A percentile compares a stretch with the other conserved stretches of the same genome.
phyloP scores from a whole-genome alignment of 352 stramenopile genomes.

The Globisporangium megalacanthum region DNA sequence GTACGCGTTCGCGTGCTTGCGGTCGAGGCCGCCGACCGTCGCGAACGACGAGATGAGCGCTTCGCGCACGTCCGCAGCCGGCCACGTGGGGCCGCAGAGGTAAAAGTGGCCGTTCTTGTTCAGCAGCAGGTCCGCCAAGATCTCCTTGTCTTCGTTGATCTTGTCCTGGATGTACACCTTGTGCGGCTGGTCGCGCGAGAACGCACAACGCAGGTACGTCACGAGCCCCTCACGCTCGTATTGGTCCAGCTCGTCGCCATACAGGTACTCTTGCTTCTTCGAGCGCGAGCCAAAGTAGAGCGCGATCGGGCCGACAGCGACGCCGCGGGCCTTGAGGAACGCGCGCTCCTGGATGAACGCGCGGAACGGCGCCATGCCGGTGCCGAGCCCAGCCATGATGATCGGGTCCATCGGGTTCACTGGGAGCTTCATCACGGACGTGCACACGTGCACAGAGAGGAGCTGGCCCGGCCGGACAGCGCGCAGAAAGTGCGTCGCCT shows the following conservation, averaged over 20 bases:
- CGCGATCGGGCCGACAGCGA: slow-evolving; percentile 68
- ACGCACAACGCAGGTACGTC: slow-evolving; percentile 79
- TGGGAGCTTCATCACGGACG: slow-evolving; percentile 75
- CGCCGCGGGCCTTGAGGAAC: slow-evolving; percentile 54
- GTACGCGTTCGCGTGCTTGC: slow-evolving; percentile 60
- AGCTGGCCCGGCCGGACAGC: slow-evolving; percentile 38
- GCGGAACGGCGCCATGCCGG: slow-evolving; percentile 87
- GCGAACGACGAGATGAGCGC: slow-evolving; percentile 57
- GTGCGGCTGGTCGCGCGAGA: slow-evolving; percentile 85
- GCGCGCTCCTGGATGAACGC: slow-evolving; percentile 88
- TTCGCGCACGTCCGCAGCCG: slow-evolving; percentile 68
- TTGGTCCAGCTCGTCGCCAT: slow-evolving; percentile 87
- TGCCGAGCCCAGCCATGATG: slow-evolving; percentile 85
- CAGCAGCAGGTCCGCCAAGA: slow-evolving; percentile 65
- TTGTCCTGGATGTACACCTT: slow-evolving; percentile 90
- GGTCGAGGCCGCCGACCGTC: slow-evolving; percentile 41
- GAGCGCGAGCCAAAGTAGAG: slow-evolving; percentile 96
- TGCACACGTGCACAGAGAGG: slow-evolving; percentile 65
- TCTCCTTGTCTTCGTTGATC: slow-evolving; percentile 77
- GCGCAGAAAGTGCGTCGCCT: slow-evolving; percentile 61
- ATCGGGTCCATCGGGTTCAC: slow-evolving; percentile 62
- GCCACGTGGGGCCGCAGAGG: slow-evolving; percentile 80
- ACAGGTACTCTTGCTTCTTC: slow-evolving; percentile 94
- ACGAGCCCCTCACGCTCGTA: slow-evolving; percentile 82
- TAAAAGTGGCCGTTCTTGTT: slow-evolving; percentile 83